These are phyloP conservation scores for Paraphaeosphaeria minitans DNA, from an alignment of 2,329 filamentous ascomycete genomes.

Conservation along the genomic window DNA sequence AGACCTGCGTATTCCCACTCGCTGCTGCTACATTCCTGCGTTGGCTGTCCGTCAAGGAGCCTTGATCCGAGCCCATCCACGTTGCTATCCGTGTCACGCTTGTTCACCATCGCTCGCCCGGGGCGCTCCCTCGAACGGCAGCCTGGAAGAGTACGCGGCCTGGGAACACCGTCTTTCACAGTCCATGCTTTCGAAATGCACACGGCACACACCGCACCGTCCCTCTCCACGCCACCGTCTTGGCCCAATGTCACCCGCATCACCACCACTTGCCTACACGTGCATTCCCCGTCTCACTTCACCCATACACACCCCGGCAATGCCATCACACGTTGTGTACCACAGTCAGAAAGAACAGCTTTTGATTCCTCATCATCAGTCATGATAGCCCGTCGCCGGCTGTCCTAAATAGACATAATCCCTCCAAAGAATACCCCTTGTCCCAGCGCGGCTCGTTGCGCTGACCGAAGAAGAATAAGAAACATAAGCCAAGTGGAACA, in stretches of 20 bases:
- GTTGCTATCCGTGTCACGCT: background rate
- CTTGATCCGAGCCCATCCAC: too few species aligned
- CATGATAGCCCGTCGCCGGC: slow-evolving; percentile 32
- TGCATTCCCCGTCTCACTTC: background rate
- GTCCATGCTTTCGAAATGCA: background rate
- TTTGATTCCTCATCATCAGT: slow-evolving; percentile 48
- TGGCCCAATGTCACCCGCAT: background rate
- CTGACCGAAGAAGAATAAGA: slow-evolving; percentile 29
- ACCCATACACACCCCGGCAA: background rate
- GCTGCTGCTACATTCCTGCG: too few species aligned
- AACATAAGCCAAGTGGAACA: slow-evolving; percentile 24
- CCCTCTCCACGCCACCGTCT: background rate
- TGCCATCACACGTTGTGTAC: background rate
- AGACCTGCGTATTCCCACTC: too few species aligned
- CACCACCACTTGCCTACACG: background rate
- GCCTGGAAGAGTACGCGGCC: slow-evolving; percentile 5
- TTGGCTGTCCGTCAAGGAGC: too few species aligned
- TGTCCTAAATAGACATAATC: slow-evolving; percentile 35
- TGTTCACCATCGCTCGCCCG: slow-evolving; percentile 6
- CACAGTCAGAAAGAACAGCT: slow-evolving; percentile 39
- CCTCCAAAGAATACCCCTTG: slow-evolving; percentile 20
- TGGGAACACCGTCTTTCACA: background rate
- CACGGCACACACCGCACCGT: background rate
- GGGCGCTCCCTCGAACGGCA: slow-evolving; percentile 2
- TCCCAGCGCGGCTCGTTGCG: slow-evolving; percentile 20